phyloP scores from a whole-genome alignment of 495 filamentous ascomycete genomes.

The Aspergillus saccharolyticus region DNA sequence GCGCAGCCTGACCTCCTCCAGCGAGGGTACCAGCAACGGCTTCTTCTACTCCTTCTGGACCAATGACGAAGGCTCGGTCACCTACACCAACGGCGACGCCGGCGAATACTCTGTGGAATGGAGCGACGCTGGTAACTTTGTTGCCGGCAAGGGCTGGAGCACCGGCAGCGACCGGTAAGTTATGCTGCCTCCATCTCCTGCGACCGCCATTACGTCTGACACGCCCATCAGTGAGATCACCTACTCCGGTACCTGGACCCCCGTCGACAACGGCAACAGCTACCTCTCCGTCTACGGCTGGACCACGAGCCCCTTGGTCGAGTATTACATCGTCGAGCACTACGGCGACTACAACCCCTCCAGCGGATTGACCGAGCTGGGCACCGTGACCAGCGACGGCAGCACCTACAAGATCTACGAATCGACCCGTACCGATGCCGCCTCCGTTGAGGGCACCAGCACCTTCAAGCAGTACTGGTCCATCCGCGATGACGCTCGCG shows the following conservation, averaged over 20 bases:
- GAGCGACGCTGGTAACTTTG: constrained; percentile 54
- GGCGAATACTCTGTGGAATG: constrained; percentile 53
- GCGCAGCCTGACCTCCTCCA: constrained; percentile 25
- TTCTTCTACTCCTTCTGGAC: constrained; percentile 64
- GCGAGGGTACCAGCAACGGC: constrained; percentile 50
- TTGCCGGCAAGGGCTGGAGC: constrained; percentile 59
- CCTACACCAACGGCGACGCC: constrained; percentile 52
- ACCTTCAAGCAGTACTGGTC: constrained; percentile 62
- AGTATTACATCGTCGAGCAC: constrained; percentile 60
- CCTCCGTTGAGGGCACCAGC: constrained; percentile 52
- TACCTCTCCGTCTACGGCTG: constrained; percentile 61
- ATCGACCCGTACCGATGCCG: constrained; percentile 53
- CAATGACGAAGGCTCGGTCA: constrained; percentile 45
- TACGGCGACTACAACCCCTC: constrained; percentile 51
- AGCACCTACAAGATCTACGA: constrained; percentile 59
- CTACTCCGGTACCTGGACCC: constrained; percentile 49
- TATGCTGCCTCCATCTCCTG: not conserved
- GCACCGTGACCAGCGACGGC: constrained; percentile 54
- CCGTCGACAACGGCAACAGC: constrained; percentile 43
- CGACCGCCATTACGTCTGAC: not conserved
- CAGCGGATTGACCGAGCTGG: constrained; percentile 41
- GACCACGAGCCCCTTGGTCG: constrained; percentile 56
- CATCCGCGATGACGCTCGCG: constrained; percentile 49
- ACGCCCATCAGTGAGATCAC: constrained; percentile 39
- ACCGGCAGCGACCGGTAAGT: constrained; percentile 43